These are phyloP conservation scores for Ophiosphaerella narmari DNA, from an alignment of 2,329 filamentous ascomycete species.

Conservation along the genomic window DNA sequence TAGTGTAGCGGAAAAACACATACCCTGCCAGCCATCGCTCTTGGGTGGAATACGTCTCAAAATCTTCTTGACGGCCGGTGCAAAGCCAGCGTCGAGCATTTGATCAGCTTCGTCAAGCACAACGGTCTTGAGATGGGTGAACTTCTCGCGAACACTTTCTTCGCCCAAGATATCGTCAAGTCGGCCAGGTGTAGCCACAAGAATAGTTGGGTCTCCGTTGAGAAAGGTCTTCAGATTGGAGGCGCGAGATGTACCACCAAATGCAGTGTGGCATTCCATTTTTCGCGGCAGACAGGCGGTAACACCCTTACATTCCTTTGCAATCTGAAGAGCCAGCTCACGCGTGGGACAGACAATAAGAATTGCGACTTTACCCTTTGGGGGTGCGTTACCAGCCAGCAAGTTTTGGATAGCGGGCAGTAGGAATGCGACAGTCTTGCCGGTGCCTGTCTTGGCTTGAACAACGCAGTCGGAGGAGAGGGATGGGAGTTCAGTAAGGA, in stretches of 20 bases:
- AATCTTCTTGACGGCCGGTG: conserved; percentile 58
- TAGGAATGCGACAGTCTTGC: conserved; percentile 56
- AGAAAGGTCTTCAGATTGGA: conserved; percentile 41
- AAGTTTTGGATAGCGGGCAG: conserved; percentile 55
- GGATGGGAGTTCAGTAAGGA: conserved; percentile 56
- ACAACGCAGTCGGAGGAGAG: conserved; percentile 59
- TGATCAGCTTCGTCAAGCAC: conserved; percentile 52
- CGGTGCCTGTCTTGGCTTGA: conserved; percentile 58
- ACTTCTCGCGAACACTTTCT: conserved; percentile 51
- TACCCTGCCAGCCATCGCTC: conserved; percentile 54
- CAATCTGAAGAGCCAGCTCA: conserved; percentile 57
- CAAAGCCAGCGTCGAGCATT: conserved; percentile 59
- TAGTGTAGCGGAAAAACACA: conserved; percentile 55
- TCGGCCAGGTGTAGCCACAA: conserved; percentile 56
- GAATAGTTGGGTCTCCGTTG: conserved; percentile 46
- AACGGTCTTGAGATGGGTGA: conserved; percentile 52
- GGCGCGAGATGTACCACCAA: conserved; percentile 46
- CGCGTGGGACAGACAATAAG: conserved; percentile 55
- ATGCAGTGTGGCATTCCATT: conserved; percentile 53
- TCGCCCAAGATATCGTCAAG: conserved; percentile 53
- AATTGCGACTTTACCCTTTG: conserved; percentile 49
- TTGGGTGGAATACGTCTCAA: conserved; percentile 57
- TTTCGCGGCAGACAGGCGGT: conserved; percentile 46
- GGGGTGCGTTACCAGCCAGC: conserved; percentile 39
- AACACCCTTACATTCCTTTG: conserved; percentile 51